These are phyloP conservation scores for Malus asiatica DNA, from an alignment of 306 rosid genomes.

Conservation along the genomic window DNA sequence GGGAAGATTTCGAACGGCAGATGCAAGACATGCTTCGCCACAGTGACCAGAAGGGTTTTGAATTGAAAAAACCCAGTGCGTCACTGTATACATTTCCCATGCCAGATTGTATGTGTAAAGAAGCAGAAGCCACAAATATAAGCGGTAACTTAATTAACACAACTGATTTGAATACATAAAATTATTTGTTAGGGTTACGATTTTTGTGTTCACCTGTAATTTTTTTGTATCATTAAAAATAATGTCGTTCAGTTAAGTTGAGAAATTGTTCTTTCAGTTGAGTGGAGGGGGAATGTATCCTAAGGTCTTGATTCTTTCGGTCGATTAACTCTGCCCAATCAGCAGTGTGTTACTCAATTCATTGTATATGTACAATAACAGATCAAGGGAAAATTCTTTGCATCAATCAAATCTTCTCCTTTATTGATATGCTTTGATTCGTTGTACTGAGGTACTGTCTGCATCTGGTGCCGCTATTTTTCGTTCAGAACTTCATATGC, in stretches of 20 bases:
- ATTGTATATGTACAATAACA: constrained; percentile 27
- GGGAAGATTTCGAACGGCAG: constrained; percentile 61
- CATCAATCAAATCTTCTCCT: background rate
- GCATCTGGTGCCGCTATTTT: background rate
- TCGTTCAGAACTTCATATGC: too few species aligned
- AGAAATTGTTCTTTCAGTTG: constrained; percentile 14
- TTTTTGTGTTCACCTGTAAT: constrained; percentile 34
- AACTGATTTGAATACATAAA: constrained; percentile 13
- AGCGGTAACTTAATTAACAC: constrained; percentile 17
- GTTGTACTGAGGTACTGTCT: background rate
- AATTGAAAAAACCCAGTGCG: constrained; percentile 61
- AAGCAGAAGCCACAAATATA: constrained; percentile 33
- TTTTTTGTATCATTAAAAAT: constrained; percentile 20
- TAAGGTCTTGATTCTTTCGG: constrained; percentile 6
- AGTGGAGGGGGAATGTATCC: background rate
- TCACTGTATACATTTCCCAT: constrained; percentile 83
- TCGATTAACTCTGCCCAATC: background rate
- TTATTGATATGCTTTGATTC: background rate
- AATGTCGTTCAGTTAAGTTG: constrained; percentile 19
- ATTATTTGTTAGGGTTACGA: constrained; percentile 9
- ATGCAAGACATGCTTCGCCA: constrained; percentile 77
- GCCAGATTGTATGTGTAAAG: constrained; percentile 96
- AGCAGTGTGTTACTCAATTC: constrained; percentile 3
- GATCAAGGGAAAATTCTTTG: background rate
- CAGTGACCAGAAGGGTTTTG: constrained; percentile 72